Conservation (phyloP, 164 flowering plant species). For the Amborella trichopoda region DNA sequence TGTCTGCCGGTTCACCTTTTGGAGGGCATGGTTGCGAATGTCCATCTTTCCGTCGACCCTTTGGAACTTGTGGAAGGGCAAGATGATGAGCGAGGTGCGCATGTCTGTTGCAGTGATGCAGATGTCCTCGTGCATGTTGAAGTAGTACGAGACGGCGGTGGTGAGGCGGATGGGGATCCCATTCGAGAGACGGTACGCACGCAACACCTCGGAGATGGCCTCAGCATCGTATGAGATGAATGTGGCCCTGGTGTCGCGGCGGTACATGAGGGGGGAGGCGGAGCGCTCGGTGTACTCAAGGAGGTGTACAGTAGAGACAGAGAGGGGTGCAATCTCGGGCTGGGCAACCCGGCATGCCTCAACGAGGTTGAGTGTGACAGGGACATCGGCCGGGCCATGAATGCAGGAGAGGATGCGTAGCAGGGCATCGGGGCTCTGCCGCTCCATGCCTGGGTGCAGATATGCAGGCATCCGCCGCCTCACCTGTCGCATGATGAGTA, state of each 20-base stretch:
- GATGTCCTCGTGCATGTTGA: slow-evolving; percentile 43
- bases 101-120: slow-evolving; percentile 42
- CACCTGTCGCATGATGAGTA: slow-evolving; percentile 24
- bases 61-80: slow-evolving; percentile 69
- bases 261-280: too few relatives aligned
- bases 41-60: slow-evolving; percentile 61
- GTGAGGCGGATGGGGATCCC: slow-evolving; percentile 22
- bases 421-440: slow-evolving; percentile 28
- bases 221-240: too few relatives aligned
- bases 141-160: slow-evolving; percentile 30
- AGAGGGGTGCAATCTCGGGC: slow-evolving; percentile 9
- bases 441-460: slow-evolving; percentile 25
- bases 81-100: slow-evolving; percentile 22
- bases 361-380: slow-evolving; percentile 29
- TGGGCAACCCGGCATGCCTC: slow-evolving; percentile 20
- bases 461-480: slow-evolving; percentile 17
- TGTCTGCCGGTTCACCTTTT: slow-evolving; percentile 49
- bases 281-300: slow-evolving; percentile 58
- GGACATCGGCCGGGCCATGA: slow-evolving; percentile 37
- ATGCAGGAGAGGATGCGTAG: slow-evolving; percentile 54
- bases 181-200: slow-evolving; percentile 29
- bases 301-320: slow-evolving; percentile 31
- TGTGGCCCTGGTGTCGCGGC: too few relatives aligned
- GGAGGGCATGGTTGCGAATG: slow-evolving; percentile 35
- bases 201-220: slow-evolving; percentile 21